phyloP scores from a whole-genome alignment of 306 rosid species.

The Quercus glauca region DNA sequence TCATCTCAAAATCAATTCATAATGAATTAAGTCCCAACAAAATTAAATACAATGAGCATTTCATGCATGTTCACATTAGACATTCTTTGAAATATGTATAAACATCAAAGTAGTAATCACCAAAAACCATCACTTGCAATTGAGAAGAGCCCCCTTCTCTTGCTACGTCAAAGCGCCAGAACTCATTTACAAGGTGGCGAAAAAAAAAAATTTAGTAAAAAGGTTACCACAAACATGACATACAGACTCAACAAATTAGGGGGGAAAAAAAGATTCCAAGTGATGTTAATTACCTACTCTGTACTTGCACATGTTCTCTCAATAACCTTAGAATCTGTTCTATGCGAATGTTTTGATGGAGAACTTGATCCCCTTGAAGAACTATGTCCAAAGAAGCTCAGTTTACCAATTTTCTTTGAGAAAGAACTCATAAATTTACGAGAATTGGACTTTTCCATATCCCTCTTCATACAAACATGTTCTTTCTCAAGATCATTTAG shows the following conservation, averaged over 20 bases:
- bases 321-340: conserved; percentile 90
- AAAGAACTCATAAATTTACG: conserved; percentile 87
- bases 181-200: conserved; percentile 44
- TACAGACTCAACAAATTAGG: conserved; percentile 34
- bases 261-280: background rate
- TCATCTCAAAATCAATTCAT: background rate
- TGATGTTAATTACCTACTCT: conserved; percentile 48
- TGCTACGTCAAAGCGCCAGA: conserved; percentile 21
- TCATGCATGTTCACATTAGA: conserved; percentile 5
- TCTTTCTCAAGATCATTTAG: conserved; percentile 94
- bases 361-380: conserved; percentile 92
- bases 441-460: conserved; percentile 81
- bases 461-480: conserved; percentile 98
- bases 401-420: conserved; percentile 75
- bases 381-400: conserved; percentile 72
- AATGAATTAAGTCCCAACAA: no score
- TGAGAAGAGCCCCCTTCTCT: conserved; percentile 36
- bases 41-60: background rate
- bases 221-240: conserved; percentile 39
- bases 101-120: conserved; percentile 30
- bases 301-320: conserved; percentile 98
- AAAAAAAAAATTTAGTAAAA: conserved; percentile 25
- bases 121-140: conserved; percentile 36
- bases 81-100: conserved; percentile 18
- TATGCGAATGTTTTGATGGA: conserved; percentile 81